phyloP scores from a whole-genome alignment of 2,329 filamentous ascomycete species.

The Trichophyton mentagrophytes region DNA sequence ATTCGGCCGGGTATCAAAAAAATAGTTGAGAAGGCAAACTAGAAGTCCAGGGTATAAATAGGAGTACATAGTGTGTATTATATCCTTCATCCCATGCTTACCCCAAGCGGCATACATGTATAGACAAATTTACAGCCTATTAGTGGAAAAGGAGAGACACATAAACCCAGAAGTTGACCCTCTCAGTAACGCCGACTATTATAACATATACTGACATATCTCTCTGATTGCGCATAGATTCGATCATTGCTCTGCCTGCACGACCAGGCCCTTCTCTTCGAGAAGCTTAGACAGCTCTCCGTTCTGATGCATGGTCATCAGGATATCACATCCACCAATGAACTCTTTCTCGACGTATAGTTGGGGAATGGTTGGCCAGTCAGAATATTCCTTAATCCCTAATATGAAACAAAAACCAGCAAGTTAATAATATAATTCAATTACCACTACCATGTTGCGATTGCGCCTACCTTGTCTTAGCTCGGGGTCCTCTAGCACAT shows the following conservation, averaged over 20 bases:
- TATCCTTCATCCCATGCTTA: neutral
- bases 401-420: neutral
- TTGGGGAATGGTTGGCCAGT: conserved; percentile 98
- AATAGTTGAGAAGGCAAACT: neutral
- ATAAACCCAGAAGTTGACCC: neutral
- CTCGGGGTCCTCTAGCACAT: conserved; percentile 85
- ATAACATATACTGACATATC: neutral
- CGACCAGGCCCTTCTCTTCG: conserved; percentile 81
- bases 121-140: neutral
- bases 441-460: too few species aligned
- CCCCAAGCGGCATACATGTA: neutral
- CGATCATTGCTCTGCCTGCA: conserved; percentile 40
- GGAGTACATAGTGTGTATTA: neutral
- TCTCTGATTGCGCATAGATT: neutral
- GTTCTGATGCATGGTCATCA: conserved; percentile 94
- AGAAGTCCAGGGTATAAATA: neutral
- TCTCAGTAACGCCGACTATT: neutral
- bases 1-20: too few species aligned
- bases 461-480: conserved; percentile 58
- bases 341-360: conserved; percentile 94
- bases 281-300: conserved; percentile 84
- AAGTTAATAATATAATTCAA: neutral
- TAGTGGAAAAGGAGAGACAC: neutral
- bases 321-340: conserved; percentile 90
- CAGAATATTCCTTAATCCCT: conserved; percentile 98